Conservation (phyloP, 352 stramenopile species). For the Phytopythium delawarense region DNA sequence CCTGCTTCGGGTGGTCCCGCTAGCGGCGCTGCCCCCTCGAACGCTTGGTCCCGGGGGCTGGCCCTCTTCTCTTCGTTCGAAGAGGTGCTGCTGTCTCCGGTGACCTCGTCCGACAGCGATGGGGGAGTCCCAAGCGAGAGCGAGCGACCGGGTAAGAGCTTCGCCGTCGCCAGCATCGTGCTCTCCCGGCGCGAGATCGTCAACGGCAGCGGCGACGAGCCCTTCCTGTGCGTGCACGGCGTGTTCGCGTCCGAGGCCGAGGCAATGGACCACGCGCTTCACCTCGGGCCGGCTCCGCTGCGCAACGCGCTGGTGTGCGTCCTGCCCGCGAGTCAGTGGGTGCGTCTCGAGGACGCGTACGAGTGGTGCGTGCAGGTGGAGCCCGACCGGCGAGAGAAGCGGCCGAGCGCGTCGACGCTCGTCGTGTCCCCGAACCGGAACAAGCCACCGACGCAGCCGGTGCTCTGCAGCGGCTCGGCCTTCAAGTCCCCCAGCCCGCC, state of each 20-base stretch:
- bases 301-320: constrained; percentile 60
- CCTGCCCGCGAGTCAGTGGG: constrained; percentile 36
- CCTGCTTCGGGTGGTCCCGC: constrained; percentile 1
- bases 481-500: not conserved
- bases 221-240: constrained; percentile 46
- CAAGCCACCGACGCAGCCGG: constrained; percentile 2
- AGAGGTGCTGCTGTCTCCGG: constrained; percentile 12
- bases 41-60: not conserved
- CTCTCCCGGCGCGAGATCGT: constrained; percentile 42
- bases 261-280: constrained; percentile 41
- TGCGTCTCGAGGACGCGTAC: constrained; percentile 52
- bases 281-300: constrained; percentile 17
- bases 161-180: constrained; percentile 54
- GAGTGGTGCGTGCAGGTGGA: constrained; percentile 70
- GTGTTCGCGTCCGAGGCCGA: constrained; percentile 43
- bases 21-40: not conserved
- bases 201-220: constrained; percentile 37
- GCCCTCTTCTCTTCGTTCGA: constrained; percentile 40
- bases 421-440: constrained; percentile 10
- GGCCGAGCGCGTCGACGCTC: constrained; percentile 7
- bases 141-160: constrained; percentile 10
- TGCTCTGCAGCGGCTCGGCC: not conserved
- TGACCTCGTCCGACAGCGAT: not conserved
- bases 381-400: constrained; percentile 38
- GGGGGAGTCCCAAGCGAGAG: not conserved